These are phyloP conservation scores for Plasmodium yoelii DNA, from an alignment of 169 alveolate species.

Conservation along the genomic window DNA sequence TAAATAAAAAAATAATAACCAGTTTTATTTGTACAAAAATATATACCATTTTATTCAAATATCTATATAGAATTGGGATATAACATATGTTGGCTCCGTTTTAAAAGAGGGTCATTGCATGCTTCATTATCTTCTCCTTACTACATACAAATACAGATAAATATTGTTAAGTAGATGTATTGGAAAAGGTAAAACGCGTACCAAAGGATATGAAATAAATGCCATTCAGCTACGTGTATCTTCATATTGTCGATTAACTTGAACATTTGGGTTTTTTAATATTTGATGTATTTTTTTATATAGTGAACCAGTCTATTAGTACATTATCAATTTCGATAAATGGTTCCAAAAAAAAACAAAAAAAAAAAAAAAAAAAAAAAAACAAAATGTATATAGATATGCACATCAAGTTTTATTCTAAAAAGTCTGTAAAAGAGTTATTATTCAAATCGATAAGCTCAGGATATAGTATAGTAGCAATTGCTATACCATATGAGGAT, in stretches of 20 bases:
- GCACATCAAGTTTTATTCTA: conserved; percentile 16
- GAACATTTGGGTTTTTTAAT: too few species aligned
- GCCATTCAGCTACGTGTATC: too few species aligned
- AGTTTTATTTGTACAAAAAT: too few species aligned
- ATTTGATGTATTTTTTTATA: too few species aligned
- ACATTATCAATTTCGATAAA: neutral
- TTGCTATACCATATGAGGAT: conserved; percentile 20
- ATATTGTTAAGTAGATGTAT: neutral
- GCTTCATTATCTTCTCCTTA: neutral
- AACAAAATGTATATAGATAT: conserved; percentile 47
- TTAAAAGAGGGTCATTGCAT: neutral
- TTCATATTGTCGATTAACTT: too few species aligned
- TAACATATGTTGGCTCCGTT: too few species aligned
- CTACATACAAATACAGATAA: neutral
- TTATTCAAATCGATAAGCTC: conserved; percentile 33
- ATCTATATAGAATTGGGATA: too few species aligned
- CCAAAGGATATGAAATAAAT: too few species aligned
- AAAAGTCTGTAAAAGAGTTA: conserved; percentile 10
- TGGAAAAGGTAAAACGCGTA: too few species aligned
- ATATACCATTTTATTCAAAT: too few species aligned
- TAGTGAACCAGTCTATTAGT: too few species aligned
- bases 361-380: neutral
- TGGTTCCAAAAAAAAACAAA: neutral
- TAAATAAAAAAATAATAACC: too few species aligned
- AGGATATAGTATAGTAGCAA: conserved; percentile 69